These are phyloP conservation scores for Chenopodium suecicum DNA, from an alignment of 148 eudicot species.

Conservation along the genomic window DNA sequence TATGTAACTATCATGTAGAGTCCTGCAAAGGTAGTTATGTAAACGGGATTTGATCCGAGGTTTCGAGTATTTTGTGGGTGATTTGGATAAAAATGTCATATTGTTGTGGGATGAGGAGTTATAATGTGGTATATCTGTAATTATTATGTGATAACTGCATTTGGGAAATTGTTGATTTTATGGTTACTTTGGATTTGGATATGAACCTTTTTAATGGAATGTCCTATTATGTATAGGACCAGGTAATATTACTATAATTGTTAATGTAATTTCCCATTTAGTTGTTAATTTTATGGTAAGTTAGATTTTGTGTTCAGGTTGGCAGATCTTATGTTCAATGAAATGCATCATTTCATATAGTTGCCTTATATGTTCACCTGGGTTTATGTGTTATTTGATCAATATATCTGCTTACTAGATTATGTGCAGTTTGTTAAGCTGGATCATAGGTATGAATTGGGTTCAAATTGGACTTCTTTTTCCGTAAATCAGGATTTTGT, in stretches of 20 bases:
- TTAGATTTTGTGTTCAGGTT: constrained; percentile 8
- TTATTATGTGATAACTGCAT: not conserved
- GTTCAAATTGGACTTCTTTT: not conserved
- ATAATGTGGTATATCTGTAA: not conserved
- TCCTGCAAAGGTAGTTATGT: not conserved
- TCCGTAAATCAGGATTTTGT: not conserved
- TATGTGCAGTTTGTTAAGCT: not conserved
- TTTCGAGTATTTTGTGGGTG: not conserved
- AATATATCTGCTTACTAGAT: not conserved
- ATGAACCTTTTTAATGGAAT: not conserved
- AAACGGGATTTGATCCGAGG: not conserved
- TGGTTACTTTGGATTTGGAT: not conserved
- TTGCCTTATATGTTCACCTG: not conserved
- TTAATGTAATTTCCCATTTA: not conserved
- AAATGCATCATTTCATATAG: not conserved
- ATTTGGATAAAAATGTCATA: not conserved
- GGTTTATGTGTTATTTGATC: too few species aligned
- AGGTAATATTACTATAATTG: not conserved
- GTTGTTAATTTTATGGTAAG: not conserved
- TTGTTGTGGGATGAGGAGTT: not conserved
- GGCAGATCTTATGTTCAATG: not conserved
- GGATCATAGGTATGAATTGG: not conserved
- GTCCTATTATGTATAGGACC: too few species aligned
- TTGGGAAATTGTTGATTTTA: not conserved
- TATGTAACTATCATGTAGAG: not conserved